Base-by-base conservation (phyloP, 106 monocot species). In the Platanthera zijinensis region DNA sequence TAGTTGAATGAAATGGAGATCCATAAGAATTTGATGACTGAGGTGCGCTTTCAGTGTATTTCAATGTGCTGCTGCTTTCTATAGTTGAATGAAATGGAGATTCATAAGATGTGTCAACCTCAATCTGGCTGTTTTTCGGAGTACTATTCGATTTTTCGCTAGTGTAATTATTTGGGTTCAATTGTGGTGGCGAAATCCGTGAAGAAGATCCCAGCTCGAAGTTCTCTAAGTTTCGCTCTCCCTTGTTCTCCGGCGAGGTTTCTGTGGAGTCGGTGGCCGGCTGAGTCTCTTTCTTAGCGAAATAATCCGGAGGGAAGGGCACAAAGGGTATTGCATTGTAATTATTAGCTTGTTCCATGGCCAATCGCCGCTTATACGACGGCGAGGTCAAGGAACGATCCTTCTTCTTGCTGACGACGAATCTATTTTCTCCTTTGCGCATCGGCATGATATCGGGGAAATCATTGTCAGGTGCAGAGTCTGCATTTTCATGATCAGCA, bases 371-470 rank as follows among this genome's bases (percentile, higher is more conserved):
- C 77, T 94, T 92, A 78, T 99, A 92, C 48, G 85, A 88, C 39
- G 88, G 88, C 72, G 97, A 85, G 10, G 89, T 90, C 70, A 99
- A 73, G 32, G 94, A 90, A 6, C 90, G 87, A 48, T 94, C 92
- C 74, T 88, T 90, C 71, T 92, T 91, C 77, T 84, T 92, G 77
- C 90, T 92, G 2, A 90, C 75, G 9, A 94, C 83, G 73, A 92
- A 94, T 50, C 94, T 81, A 69, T 88, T 99, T 21, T 94, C 94
- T 54, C 92, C 92, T 84, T 88, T 99, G 21, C 94, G 80, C 66
- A 99, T 85, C 3, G 99, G 99, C 99, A 99, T 99, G 52, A 90
- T 86, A 9, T 94, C 93, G 18, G 94, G 94, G 57, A 92, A 89
- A 46, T 92, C 83, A 5, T 94, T 85, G 74, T 83, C 79, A 51